Base-by-base conservation (phyloP, 352 stramenopile species). In the Pythium plurisporium region DNA sequence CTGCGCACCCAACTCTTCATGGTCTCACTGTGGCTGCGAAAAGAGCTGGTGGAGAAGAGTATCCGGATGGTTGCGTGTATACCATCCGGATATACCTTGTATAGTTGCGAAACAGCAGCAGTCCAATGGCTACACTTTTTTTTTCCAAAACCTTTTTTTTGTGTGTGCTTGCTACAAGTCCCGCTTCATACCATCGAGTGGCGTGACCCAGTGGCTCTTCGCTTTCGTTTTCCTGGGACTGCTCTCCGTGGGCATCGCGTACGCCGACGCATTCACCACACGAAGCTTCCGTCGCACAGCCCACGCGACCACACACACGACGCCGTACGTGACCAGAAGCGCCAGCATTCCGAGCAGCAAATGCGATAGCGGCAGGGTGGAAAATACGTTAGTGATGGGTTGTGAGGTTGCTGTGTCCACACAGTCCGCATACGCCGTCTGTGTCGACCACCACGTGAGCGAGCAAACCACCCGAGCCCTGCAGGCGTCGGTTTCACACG, bases 1-100 rank as follows among this genome's bases (percentile, higher is more conserved):
- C 78, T 69, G 2, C 82, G 74, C 56, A 94, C 81, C 78, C 82
- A 94, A 40, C 67, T 84, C 66, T 89, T 90, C 84, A 94, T 94
- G 15, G n/a, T n/a, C n/a, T n/a, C n/a, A n/a, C n/a, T n/a, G n/a
- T n/a, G n/a, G n/a, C n/a, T n/a, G n/a, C n/a, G n/a, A n/a, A n/a
- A 30, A 23, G 11, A 43, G 22, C 36, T 36, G 36, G 14, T 46
- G 2, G n/a, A 2, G n/a, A 19, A 20, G 3, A n/a, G 23, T 27
- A 61, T 59, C 46, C 47, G 53, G 52, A 67, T 59, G 25, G 22
- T 30, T 8, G 23, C 19, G 11, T 29, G 38, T 48, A 49, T 49
- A 58, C 26, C 6, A 12, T 60, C 52, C 52, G 52, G 52, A 59
- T 59, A 59, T 10, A n/a, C n/a, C n/a, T 9, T n/a, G 52, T 59